Evolutionary conservation across 495 filamentous ascomycete species (phyloP).

Genomic region (Chlorociboria aeruginascens): DNA sequence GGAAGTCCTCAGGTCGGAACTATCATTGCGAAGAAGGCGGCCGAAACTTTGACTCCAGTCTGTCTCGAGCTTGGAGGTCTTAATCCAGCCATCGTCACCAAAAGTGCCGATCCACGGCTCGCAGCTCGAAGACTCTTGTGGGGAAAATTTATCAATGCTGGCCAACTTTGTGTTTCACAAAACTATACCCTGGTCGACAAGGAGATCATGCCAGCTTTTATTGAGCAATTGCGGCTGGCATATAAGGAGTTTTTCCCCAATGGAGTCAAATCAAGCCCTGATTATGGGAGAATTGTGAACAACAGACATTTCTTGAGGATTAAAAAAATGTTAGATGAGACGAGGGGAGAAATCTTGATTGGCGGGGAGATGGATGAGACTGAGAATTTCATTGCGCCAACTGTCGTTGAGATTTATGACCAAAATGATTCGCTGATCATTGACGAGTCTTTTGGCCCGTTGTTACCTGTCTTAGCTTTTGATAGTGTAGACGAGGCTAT

Average conservation of each 20-base stretch:
- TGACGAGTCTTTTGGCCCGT: slow-evolving; percentile 83
- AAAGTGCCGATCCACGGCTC: slow-evolving; percentile 65
- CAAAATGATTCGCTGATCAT: slow-evolving; percentile 63
- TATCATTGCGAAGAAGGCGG: slow-evolving; percentile 85
- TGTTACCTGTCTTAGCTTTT: slow-evolving; percentile 68
- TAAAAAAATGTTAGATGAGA: slow-evolving; percentile 75
- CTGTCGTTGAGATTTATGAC: slow-evolving; percentile 64
- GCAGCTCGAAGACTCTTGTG: slow-evolving; percentile 77
- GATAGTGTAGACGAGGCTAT: slow-evolving; percentile 72
- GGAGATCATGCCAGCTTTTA: slow-evolving; percentile 54
- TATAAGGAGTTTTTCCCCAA: slow-evolving; percentile 76
- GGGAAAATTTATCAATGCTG: slow-evolving; percentile 75
- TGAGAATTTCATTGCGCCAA: slow-evolving; percentile 75
- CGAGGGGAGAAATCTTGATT: slow-evolving; percentile 71
- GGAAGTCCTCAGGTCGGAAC: slow-evolving; percentile 64
- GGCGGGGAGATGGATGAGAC: slow-evolving; percentile 70
- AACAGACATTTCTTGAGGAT: slow-evolving; percentile 66
- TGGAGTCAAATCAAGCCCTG: slow-evolving; percentile 59
- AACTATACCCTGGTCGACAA: slow-evolving; percentile 82
- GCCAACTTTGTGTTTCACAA: slow-evolving; percentile 80
- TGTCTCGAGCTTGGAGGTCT: slow-evolving; percentile 79
- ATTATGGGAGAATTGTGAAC: slow-evolving; percentile 73
- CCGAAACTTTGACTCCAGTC: slow-evolving; percentile 82
- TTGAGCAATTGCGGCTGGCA: slow-evolving; percentile 59
- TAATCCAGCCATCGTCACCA: slow-evolving; percentile 84